These are phyloP conservation scores for Metschnikowia rubicola DNA, from an alignment of 805 yeast genomes.

Conservation along the genomic window DNA sequence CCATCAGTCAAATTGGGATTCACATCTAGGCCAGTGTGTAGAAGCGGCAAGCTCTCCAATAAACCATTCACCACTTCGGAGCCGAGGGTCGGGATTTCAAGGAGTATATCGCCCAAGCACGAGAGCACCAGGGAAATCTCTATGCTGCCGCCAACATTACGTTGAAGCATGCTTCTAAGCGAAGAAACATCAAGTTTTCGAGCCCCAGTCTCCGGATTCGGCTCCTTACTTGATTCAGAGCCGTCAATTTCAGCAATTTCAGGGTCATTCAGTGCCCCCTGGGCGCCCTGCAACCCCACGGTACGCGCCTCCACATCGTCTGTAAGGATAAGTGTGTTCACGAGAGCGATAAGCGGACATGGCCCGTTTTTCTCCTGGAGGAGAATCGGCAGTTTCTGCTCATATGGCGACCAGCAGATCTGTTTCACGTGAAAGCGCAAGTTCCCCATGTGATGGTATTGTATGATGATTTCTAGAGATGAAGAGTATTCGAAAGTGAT, in stretches of 20 bases:
- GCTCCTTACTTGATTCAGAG: too few relatives aligned
- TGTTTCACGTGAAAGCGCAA: constrained; percentile 20
- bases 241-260: too few relatives aligned
- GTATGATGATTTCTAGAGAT: too few relatives aligned
- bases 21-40: constrained; percentile 68
- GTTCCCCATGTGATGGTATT: too few relatives aligned
- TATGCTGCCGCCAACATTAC: constrained; percentile 7
- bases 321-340: constrained; percentile 63
- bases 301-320: constrained; percentile 25
- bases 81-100: constrained; percentile 17
- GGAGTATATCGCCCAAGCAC: constrained; percentile 46
- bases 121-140: constrained; percentile 40
- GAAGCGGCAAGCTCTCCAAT: constrained; percentile 54
- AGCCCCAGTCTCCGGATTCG: too few relatives aligned
- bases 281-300: not conserved
- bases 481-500: too few relatives aligned
- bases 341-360: constrained; percentile 77
- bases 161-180: constrained; percentile 8
- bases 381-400: constrained; percentile 50
- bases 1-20: constrained; percentile 62
- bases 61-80: constrained; percentile 28
- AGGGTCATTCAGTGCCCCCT: not conserved
- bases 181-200: not conserved
- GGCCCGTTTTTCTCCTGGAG: constrained; percentile 85
- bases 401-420: constrained; percentile 35